Percentiles rank a stretch among this genome's conserved stretches.
Conservation (phyloP, 257 asterid genomes). For the Cruciata laevipes region DNA sequence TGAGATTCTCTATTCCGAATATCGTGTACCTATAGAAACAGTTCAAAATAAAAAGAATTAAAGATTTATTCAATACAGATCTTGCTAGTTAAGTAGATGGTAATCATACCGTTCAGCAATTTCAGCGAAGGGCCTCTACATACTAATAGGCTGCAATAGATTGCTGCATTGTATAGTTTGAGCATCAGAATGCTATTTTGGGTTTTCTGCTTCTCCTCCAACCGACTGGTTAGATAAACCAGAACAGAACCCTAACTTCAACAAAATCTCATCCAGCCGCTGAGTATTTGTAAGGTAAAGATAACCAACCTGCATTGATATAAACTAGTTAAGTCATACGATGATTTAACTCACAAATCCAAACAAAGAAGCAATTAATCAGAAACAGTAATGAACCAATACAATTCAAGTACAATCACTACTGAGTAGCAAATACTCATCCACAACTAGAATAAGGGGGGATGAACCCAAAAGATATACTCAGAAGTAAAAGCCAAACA, state of each 20-base stretch:
- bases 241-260: conserved; percentile 63
- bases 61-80: background rate
- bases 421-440: no score
- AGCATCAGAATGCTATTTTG: background rate
- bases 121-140: background rate
- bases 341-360: background rate
- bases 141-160: no score
- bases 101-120: background rate
- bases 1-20: background rate
- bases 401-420: no score
- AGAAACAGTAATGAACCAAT: background rate
- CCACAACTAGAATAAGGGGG: background rate
- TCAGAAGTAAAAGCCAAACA: background rate
- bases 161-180: background rate
- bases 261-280: conserved; percentile 78
- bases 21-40: background rate
- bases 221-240: conserved; percentile 42
- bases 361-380: background rate
- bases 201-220: conserved; percentile 24
- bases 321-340: conserved; percentile 4
- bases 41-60: background rate
- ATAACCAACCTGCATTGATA: conserved; percentile 64
- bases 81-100: background rate
- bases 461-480: background rate
- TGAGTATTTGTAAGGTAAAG: conserved; percentile 71